Evolutionary conservation across 2,329 filamentous ascomycete genomes (phyloP), one percentile per base, ranked within the genome.

Genomic region (Sordariomycetes sp.): DNA sequence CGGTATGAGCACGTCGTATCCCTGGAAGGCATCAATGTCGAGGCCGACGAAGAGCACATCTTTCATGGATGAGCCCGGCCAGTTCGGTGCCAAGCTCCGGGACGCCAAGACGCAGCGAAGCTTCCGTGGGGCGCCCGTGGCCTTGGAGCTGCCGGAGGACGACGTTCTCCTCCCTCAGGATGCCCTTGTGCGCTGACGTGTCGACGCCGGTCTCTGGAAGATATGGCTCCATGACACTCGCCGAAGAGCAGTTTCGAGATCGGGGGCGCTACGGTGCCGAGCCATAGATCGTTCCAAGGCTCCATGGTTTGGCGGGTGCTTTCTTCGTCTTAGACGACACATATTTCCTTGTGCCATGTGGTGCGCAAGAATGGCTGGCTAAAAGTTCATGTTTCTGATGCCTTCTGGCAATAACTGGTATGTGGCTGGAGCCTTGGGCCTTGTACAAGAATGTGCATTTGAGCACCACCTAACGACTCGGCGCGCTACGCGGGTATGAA

Each of bases 21-120:
- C 59, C 53, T 61, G 58, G n/a, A 52, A 59, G 1, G 60, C 59
- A 24, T 61, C 58, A 34, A 61, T 53, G 12, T 61, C 58, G 25
- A 61, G 56, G 17, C 59, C 56, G 35, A 60, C 54, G 10, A 61
- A 45, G 20, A 61, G 58, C 15, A 58, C 34, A n/a, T 60, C 56
- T 28, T 45, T 52, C 45, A 61, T 56, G 12, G 42, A 22, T 15
- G 60, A 55, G n/a, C 45, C 48, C 8, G 52, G 53, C n/a, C 10
- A 61, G 52, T 4, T 36, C 13, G n/a, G 24, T 53, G 25, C 56
- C 54, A 2, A 28, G 57, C 34, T 51, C 25, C 35, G 34, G 35
- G 35, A 13, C 36, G 22, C 10, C 15, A 52, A 25, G 13, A 25
- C 24, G 51, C 36, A 22, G 60, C 60, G 3, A 56, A 55, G 53